Evolutionary conservation across 169 alveolate species (phyloP), one percentile per base, ranked within the genome.

Genomic region (Cryptosporidium andersoni): DNA sequence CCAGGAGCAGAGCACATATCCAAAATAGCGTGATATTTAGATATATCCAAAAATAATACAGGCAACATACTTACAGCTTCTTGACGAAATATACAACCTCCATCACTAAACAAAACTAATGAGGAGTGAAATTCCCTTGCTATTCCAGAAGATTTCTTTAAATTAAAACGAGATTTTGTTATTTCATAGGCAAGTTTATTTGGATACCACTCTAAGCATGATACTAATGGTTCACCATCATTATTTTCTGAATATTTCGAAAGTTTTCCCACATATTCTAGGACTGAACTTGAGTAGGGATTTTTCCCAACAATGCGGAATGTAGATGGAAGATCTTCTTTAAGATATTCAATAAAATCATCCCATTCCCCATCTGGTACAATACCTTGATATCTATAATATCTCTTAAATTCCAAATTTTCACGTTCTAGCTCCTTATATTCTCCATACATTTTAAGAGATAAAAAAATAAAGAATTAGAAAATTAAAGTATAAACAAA

Each of bases 1-100:
- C 97, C 98, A 5, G 98, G 98, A 4, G 97, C 96, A 11, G 98
- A 96, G 80, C 98, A 94, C 95, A 94, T 89, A 81, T 95, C 98
- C 60, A 92, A 92, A n/a, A 95, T 34, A 34, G 11, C 40, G 16
- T 74, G 85, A 47, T 34, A 82, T 52, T 89, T 81, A 63, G 90
- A 81, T 48, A 91, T 88, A 45, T 89, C 92, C 16, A 95, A 68
- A 25, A 95, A 82, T 47, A 92, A 89, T 9, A 94, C 94, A 9
- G 98, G 98, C 3, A 95, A 52, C 98, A 95, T 95, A 51, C 93
- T 65, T 11, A 95, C 98, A 34, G 94, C 91, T 80, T 95, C 98
- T 89, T 95, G 95, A 37, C 98, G 88, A 36, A 92, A 81, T 34
- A 94, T 68, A 16, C 93, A 81, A 1, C 96, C 97, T 16, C 85